Evolutionary conservation across 306 rosid species (phyloP).

Genomic region (Fagus crenata): DNA sequence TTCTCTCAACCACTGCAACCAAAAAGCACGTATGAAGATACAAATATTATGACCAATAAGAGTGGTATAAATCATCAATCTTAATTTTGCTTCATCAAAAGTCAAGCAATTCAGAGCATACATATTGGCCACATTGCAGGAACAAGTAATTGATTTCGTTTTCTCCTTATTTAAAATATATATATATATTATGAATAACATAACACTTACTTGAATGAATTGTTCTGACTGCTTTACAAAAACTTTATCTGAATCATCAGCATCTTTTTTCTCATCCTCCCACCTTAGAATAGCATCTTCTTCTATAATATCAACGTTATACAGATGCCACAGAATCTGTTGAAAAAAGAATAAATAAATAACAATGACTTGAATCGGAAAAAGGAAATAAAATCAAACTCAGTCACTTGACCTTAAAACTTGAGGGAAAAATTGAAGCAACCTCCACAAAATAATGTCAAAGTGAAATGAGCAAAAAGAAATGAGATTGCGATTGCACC

Average conservation of each 20-base stretch:
- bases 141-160: background rate
- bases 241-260: constrained; percentile 78
- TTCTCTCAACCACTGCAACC: constrained; percentile 75
- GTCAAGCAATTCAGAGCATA: background rate
- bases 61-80: background rate
- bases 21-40: constrained; percentile 7
- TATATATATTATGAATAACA: background rate
- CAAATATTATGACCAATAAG: background rate
- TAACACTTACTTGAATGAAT: constrained; percentile 64
- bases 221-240: constrained; percentile 71
- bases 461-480: background rate
- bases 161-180: background rate
- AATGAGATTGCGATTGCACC: background rate
- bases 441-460: background rate
- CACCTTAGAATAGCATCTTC: constrained; percentile 92
- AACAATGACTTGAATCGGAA: constrained; percentile 12
- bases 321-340: constrained; percentile 69
- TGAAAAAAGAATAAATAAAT: background rate
- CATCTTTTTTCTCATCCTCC: constrained; percentile 82
- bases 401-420: background rate
- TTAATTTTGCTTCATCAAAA: background rate
- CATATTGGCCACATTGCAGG: background rate
- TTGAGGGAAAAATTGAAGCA: background rate
- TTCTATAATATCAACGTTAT: constrained; percentile 64
- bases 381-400: background rate